Evolutionary conservation across 345 rosid genomes (phyloP).

Genomic region (Odontarrhena argentea): DNA sequence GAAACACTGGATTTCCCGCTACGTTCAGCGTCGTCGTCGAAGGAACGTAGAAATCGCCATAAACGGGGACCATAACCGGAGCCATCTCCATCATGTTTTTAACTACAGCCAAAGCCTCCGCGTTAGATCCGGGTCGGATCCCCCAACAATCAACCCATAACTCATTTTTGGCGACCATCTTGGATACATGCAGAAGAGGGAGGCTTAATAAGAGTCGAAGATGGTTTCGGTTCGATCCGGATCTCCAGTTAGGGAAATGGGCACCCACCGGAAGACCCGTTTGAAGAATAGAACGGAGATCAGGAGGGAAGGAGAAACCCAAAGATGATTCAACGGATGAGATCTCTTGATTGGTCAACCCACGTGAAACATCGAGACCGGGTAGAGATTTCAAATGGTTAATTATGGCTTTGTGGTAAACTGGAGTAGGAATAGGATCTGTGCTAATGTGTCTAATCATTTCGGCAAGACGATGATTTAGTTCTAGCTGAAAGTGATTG

Average conservation of each 20-base stretch:
- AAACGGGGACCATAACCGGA: constrained; percentile 71
- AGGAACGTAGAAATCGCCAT: constrained; percentile 64
- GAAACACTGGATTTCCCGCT: constrained; percentile 77
- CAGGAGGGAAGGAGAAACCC: constrained; percentile 74
- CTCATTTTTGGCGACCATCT: constrained; percentile 45
- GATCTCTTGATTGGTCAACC: constrained; percentile 70
- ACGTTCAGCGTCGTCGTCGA: constrained; percentile 47
- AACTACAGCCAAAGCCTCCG: constrained; percentile 41
- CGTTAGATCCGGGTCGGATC: constrained; percentile 40
- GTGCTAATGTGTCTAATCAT: constrained; percentile 25
- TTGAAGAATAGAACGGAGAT: constrained; percentile 79
- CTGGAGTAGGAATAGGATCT: constrained; percentile 40
- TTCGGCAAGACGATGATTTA: constrained; percentile 33
- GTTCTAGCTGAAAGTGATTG: neutral
- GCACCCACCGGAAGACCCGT: constrained; percentile 76
- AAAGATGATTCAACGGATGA: constrained; percentile 56
- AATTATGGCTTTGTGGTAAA: constrained; percentile 62
- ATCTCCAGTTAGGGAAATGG: constrained; percentile 80
- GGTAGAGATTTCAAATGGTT: constrained; percentile 53
- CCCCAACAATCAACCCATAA: constrained; percentile 91
- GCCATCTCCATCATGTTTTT: constrained; percentile 40
- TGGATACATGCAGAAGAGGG: constrained; percentile 53
- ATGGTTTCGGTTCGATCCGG: constrained; percentile 55
- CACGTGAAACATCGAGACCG: constrained; percentile 55
- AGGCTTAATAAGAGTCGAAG: constrained; percentile 57